A percentile compares a stretch with the other conserved stretches of the same genome.
Conservation (phyloP, 2,329 filamentous ascomycete species). For the Beauveria scarabaeidicola region DNA sequence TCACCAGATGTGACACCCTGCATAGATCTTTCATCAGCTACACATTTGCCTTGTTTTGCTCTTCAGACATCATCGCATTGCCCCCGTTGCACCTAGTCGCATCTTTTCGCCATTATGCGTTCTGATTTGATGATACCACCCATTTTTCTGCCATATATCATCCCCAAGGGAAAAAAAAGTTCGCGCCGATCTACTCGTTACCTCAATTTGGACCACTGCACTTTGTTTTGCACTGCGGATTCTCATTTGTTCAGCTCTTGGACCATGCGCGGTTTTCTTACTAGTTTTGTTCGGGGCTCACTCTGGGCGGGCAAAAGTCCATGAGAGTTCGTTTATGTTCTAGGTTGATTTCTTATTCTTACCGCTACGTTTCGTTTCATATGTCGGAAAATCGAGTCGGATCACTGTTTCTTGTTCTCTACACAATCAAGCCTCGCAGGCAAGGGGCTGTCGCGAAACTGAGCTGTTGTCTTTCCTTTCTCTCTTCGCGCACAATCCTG, state of each 20-base stretch:
- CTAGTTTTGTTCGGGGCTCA: background rate
- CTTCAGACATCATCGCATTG: constrained; percentile 11
- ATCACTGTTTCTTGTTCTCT: constrained; percentile 1
- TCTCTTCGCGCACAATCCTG: constrained; percentile 32
- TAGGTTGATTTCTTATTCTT: constrained; percentile 1
- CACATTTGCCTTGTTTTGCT: constrained; percentile 19
- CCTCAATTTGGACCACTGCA: constrained; percentile 3
- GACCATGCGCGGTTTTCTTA: background rate
- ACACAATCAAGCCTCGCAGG: constrained; percentile 7
- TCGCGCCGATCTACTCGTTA: constrained; percentile 7
- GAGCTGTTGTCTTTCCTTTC: constrained; percentile 1
- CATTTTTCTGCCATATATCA: constrained; percentile 17
- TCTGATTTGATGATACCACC: constrained; percentile 14
- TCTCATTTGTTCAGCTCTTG: background rate
- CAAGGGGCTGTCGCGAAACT: constrained; percentile 4
- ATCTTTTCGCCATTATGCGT: constrained; percentile 9
- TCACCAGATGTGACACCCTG: constrained; percentile 70
- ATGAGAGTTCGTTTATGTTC: background rate
- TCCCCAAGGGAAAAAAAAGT: constrained; percentile 6
- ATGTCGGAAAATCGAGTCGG: constrained; percentile 6
- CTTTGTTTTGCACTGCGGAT: constrained; percentile 17
- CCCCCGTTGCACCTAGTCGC: constrained; percentile 3
- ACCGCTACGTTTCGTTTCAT: background rate
- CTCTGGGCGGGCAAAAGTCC: background rate
- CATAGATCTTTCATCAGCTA: constrained; percentile 30